Percentiles rank a stretch among this genome's conserved stretches.
Evolutionary conservation across 495 filamentous ascomycete species (phyloP).

Genomic region (Hypoxylon subgilvum): DNA sequence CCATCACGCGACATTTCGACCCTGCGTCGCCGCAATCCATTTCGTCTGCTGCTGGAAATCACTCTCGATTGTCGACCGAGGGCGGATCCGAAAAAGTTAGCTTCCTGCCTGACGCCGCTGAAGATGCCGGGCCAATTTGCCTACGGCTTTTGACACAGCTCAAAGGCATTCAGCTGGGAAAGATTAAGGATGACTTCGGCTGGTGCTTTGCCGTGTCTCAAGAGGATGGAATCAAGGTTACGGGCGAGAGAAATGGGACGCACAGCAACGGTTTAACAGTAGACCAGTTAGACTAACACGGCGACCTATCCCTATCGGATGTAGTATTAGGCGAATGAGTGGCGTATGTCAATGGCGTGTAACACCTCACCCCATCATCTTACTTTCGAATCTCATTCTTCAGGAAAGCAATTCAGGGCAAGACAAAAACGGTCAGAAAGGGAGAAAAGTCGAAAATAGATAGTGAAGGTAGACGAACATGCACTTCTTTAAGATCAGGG

Average conservation of each 20-base stretch:
- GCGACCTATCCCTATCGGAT: no score
- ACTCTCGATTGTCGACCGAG: constrained; percentile 43
- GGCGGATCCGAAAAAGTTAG: constrained; percentile 65
- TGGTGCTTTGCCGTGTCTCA: constrained; percentile 69
- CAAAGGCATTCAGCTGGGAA: constrained; percentile 84
- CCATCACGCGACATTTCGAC: constrained; percentile 70
- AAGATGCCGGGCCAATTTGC: constrained; percentile 73
- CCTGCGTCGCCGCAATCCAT: constrained; percentile 51
- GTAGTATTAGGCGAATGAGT: background rate
- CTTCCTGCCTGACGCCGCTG: constrained; percentile 65
- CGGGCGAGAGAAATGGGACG: constrained; percentile 26
- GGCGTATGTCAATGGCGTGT: constrained; percentile 2
- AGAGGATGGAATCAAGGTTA: constrained; percentile 51
- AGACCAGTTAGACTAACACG: constrained; percentile 51
- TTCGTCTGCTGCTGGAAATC: constrained; percentile 35
- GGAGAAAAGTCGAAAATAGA: constrained; percentile 23
- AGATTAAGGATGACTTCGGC: constrained; percentile 72
- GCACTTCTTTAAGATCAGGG: constrained; percentile 15
- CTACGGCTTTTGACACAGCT: constrained; percentile 73
- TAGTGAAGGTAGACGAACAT: constrained; percentile 6
- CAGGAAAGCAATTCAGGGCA: background rate
- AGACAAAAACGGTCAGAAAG: constrained; percentile 12
- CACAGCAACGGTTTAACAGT: constrained; percentile 38
- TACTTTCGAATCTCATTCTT: constrained; percentile 1
- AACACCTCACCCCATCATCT: background rate